Evolutionary conservation across 441 rosid genomes (phyloP).

Genomic region (Omphalea diandra): DNA sequence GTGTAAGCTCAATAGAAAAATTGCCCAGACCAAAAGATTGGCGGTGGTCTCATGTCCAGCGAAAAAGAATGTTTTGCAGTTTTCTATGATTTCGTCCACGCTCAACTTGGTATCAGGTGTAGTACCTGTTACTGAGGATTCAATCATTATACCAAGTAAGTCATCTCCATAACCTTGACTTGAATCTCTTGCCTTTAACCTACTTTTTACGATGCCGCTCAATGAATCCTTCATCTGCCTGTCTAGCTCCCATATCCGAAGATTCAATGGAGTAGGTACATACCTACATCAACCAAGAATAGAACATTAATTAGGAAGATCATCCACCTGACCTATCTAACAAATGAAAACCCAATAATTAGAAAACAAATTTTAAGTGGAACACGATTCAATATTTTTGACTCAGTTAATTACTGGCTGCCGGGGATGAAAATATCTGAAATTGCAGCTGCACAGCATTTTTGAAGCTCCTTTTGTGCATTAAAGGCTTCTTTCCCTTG

Average conservation of each 20-base stretch:
- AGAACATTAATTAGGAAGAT: background rate
- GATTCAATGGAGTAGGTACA: slow-evolving; percentile 42
- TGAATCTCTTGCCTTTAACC: slow-evolving; percentile 17
- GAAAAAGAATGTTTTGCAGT: slow-evolving; percentile 53
- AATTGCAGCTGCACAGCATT: slow-evolving; percentile 11
- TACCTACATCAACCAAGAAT: slow-evolving; percentile 25
- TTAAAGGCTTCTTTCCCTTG: slow-evolving; percentile 28
- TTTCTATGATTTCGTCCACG: slow-evolving; percentile 47
- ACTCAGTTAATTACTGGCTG: slow-evolving; percentile 30
- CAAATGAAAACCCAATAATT: too few species aligned
- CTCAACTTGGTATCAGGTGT: slow-evolving; percentile 13
- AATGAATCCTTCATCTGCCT: slow-evolving; percentile 34
- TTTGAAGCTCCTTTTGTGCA: slow-evolving; percentile 28
- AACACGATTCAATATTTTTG: background rate
- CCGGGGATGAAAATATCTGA: slow-evolving; percentile 40
- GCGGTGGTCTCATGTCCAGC: slow-evolving; percentile 50
- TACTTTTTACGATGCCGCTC: slow-evolving; percentile 25
- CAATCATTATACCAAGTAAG: slow-evolving; percentile 45
- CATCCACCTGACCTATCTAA: background rate
- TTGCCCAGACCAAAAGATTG: slow-evolving; percentile 46
- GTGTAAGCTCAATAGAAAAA: slow-evolving; percentile 40
- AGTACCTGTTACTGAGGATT: slow-evolving; percentile 14
- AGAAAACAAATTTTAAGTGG: background rate
- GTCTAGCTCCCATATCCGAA: slow-evolving; percentile 45
- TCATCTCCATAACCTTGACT: slow-evolving; percentile 39